Evolutionary conservation across 306 rosid species (phyloP), one percentile per base, ranked within the genome.

Genomic region (Prunus persica): DNA sequence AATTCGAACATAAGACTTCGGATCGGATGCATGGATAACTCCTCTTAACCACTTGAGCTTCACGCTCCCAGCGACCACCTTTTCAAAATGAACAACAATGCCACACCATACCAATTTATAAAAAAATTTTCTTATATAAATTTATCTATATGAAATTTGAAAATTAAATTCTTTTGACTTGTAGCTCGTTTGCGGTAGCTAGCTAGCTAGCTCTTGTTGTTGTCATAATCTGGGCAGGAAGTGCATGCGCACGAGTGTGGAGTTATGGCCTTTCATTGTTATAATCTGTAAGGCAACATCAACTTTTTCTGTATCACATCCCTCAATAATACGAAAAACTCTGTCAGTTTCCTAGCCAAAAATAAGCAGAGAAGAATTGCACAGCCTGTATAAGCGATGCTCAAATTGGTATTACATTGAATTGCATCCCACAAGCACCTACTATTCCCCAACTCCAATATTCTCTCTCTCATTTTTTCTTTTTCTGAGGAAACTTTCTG

Each of bases 311-410:
- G 57, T 52, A 16, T 15, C 57, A 52, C 8, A 52, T 13, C 22
- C 57, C 57, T 16, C 57, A 52, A 52, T 52, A 16, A 52, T 52
- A 52, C 57, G 8, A 52, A 15, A 18, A 52, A 18, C 9, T 54
- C 20, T 4, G 58, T 60, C 70, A 64, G 78, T 34, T 76, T 65
- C 32, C 81, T 61, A 55, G 69, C 70, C 67, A 76, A 81, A 78
- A 70, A 58, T 68, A 74, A 18, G 22, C 45, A 46, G 32, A 50
- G 12, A 67, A 43, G 65, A 72, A 52, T 28, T 30, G 43, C 51
- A 54, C 67, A 56, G 69, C 32, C 74, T 74, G 71, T 58, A 55
- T 57, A 69, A 79, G 75, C 63, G 76, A 69, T 76, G 50, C 84
- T 76, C 62, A 69, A 72, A 74, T 34, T 63, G 75, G 78, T 25